Evolutionary conservation across 129 eudicot species (phyloP), one percentile per base, ranked within the genome.

Genomic region (Tagetes patula): DNA sequence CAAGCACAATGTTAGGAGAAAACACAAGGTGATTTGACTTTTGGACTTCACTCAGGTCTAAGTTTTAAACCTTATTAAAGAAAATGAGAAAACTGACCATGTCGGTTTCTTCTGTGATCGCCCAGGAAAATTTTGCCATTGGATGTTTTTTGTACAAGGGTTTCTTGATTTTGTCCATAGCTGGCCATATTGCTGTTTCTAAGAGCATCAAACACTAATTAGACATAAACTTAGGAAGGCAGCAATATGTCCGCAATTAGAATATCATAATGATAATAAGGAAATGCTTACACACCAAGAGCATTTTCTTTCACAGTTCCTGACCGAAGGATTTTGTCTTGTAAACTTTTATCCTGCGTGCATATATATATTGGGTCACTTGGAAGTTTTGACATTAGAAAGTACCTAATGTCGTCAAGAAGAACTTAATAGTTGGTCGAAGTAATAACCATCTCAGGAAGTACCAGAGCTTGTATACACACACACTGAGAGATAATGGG

Each of bases 51-150:
- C 33, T 10, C 9, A 36, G 12, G 67, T 42, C 36, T 74, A 27
- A 30, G 53, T 52, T 31, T 70, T 36, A 36, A 50, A 39, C 40
- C 14, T 12, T 14, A 20, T 34, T 52, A 67, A 30, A 4, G 42
- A 31, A 3, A 2, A 34, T 60, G n/a, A 79, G 37, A 65, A 75
- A 58, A 87, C 96, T 59, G 12, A 89, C 98, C 85, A 92, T 89
- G 66, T 93, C 96, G 31, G 87, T 83, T 79, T 89, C 98, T 59
- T 93, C 96, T 5, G 89, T 86, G 33, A 86, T 58, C 40, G 96
- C 89, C 98, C 96, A 93, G 20, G 96, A 85, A 84, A 93, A 93
- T 73, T 87, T 89, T 38, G 85, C 85, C 98, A 93, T 93, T 77
- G 98, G 98, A 80, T 89, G 96, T 81, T 89, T 89, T 77, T 84